Conservation (phyloP, 805 yeast species). For the Blastobotrys peoriensis region DNA sequence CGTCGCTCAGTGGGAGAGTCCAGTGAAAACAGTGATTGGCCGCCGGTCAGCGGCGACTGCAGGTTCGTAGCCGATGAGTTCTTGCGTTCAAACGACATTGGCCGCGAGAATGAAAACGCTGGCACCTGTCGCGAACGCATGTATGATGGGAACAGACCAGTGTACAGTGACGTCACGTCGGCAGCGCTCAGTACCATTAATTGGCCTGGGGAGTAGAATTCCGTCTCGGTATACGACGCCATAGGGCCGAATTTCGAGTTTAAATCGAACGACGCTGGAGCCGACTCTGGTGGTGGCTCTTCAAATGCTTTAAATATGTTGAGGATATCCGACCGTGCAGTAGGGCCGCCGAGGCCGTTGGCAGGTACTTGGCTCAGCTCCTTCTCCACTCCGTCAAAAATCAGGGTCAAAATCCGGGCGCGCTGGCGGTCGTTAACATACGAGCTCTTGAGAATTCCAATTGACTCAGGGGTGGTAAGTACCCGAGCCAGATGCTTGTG, state of each 20-base stretch:
- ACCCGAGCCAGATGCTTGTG: slow-evolving; percentile 12
- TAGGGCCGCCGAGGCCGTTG: slow-evolving; percentile 8
- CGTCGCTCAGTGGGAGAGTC: background rate
- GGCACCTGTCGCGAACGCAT: background rate
- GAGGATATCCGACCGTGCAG: slow-evolving; percentile 10
- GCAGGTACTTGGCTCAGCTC: slow-evolving; percentile 12
- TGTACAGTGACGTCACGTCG: slow-evolving; percentile 26
- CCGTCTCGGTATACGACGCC: slow-evolving; percentile 3
- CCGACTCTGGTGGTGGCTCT: slow-evolving; percentile 1
- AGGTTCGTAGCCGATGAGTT: background rate
- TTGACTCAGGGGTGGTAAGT: slow-evolving; percentile 19
- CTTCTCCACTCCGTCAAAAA: slow-evolving; percentile 12
- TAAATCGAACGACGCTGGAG: slow-evolving; percentile 3
- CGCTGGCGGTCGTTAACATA: slow-evolving; percentile 21
- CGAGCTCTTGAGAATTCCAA: slow-evolving; percentile 18
- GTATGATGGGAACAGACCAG: slow-evolving; percentile 22
- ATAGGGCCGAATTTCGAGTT: slow-evolving; percentile 4
- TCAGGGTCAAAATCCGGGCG: slow-evolving; percentile 18
- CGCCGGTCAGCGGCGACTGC: background rate
- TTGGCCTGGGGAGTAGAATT: slow-evolving; percentile 15
- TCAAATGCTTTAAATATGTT: slow-evolving; percentile 12
- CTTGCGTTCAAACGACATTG: background rate
- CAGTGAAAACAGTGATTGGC: background rate
- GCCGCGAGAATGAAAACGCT: background rate
- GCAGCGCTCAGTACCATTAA: slow-evolving; percentile 27